Evolutionary conservation across 805 yeast species (phyloP).

Genomic region (Yamadazyma akitaensis): DNA sequence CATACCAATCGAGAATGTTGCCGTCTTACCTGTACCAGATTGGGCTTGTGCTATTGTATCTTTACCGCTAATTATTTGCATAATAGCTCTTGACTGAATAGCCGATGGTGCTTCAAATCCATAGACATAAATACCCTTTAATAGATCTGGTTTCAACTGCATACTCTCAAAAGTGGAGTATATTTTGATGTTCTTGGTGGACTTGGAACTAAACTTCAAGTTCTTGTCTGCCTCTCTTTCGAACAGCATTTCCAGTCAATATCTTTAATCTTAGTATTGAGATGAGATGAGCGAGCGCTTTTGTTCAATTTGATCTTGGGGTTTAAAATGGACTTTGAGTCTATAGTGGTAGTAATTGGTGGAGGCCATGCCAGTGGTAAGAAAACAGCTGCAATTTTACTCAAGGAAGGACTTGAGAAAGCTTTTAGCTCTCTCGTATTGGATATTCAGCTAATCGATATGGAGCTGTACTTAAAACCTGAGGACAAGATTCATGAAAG

Average conservation of each 20-base stretch:
- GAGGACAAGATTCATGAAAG: slow-evolving; percentile 18
- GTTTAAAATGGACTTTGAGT: slow-evolving; percentile 11
- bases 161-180: slow-evolving; percentile 46
- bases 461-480: slow-evolving; percentile 36
- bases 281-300: slow-evolving; percentile 9
- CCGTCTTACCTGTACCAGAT: slow-evolving; percentile 99
- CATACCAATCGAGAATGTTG: slow-evolving; percentile 94
- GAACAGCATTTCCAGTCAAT: slow-evolving; percentile 1
- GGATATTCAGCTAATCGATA: slow-evolving; percentile 38
- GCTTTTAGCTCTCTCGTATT: slow-evolving; percentile 13
- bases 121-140: slow-evolving; percentile 69
- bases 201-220: slow-evolving; percentile 21
- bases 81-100: slow-evolving; percentile 94
- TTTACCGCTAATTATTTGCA: slow-evolving; percentile 90
- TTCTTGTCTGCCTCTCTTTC: slow-evolving; percentile 13
- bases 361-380: slow-evolving; percentile 67
- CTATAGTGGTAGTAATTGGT: slow-evolving; percentile 46
- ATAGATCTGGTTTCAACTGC: slow-evolving; percentile 37
- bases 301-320: neutral
- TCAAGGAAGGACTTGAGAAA: slow-evolving; percentile 27
- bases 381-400: slow-evolving; percentile 31
- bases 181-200: slow-evolving; percentile 53
- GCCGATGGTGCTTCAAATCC: slow-evolving; percentile 98
- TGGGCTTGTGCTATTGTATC: slow-evolving; percentile 99
- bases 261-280: neutral